Conservation (phyloP, 129 eudicot genomes). For the Cynara cardunculus region DNA sequence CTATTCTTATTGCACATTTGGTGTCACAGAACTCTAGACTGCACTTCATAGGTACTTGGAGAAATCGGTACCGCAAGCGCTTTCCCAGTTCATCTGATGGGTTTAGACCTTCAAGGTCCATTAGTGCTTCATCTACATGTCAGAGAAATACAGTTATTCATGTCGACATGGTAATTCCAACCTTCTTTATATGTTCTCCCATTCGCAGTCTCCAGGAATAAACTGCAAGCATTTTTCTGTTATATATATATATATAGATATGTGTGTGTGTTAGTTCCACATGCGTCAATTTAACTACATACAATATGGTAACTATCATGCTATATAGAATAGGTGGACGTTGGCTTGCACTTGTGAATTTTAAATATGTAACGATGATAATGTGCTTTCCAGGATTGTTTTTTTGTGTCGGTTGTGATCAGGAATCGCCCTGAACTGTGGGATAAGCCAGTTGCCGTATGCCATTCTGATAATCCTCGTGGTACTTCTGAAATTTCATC, state of each 20-base stretch:
- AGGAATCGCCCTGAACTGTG: conserved; percentile 64
- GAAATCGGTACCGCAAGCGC: conserved; percentile 85
- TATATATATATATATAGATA: too few relatives aligned
- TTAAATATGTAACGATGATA: neutral
- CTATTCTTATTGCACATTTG: neutral
- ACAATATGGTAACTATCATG: neutral
- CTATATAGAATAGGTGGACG: neutral
- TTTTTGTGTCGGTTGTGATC: conserved; percentile 85
- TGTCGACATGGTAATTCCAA: conserved; percentile 72
- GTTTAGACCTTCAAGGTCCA: conserved; percentile 31
- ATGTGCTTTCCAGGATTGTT: conserved; percentile 69
- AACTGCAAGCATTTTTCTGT: neutral
- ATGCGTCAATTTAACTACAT: neutral
- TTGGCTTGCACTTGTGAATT: neutral
- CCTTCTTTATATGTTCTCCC: neutral
- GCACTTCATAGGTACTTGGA: conserved; percentile 98
- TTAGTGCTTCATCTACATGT: conserved; percentile 30
- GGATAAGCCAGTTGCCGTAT: conserved; percentile 92
- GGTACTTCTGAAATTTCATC: conserved; percentile 97
- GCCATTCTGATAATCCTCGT: conserved; percentile 93
- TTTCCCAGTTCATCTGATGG: conserved; percentile 45
- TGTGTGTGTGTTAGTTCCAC: neutral
- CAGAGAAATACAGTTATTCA: conserved; percentile 56
- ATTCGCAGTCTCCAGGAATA: neutral
- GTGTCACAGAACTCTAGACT: conserved; percentile 79